Evolutionary conservation across 495 filamentous ascomycete genomes (phyloP).

Genomic region (Penicillium samsonianum): DNA sequence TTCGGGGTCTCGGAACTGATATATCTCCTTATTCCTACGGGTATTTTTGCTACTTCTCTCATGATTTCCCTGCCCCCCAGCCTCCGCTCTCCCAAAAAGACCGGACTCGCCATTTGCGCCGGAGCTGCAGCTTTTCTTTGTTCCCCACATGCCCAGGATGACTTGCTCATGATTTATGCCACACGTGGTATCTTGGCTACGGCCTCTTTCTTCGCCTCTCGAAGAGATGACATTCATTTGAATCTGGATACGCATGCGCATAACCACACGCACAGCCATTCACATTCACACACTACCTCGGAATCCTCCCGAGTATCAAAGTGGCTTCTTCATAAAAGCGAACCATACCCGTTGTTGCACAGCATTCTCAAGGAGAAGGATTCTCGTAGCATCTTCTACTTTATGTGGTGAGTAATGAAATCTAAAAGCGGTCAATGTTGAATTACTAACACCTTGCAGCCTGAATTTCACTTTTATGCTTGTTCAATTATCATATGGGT

Average conservation of each 20-base stretch:
- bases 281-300: conserved; percentile 36
- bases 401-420: conserved; percentile 70
- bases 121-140: conserved; percentile 37
- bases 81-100: conserved; percentile 37
- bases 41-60: conserved; percentile 36
- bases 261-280: conserved; percentile 37
- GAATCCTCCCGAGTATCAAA: conserved; percentile 61
- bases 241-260: conserved; percentile 35
- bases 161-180: conserved; percentile 32
- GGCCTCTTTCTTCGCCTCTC: conserved; percentile 38
- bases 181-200: conserved; percentile 33
- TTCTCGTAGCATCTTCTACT: conserved; percentile 95
- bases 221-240: conserved; percentile 40
- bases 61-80: conserved; percentile 25
- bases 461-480: conserved; percentile 96
- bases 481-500: conserved; percentile 91
- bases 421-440: neutral
- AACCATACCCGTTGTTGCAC: conserved; percentile 74
- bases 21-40: conserved; percentile 27
- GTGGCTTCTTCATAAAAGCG: conserved; percentile 62
- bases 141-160: conserved; percentile 38
- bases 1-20: conserved; percentile 29
- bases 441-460: conserved; percentile 42
- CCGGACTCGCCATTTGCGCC: conserved; percentile 36
- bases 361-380: conserved; percentile 89